Evolutionary conservation across 2,329 filamentous ascomycete genomes (phyloP), one percentile per base, ranked within the genome.

Genomic region (Talaromyces sp.): DNA sequence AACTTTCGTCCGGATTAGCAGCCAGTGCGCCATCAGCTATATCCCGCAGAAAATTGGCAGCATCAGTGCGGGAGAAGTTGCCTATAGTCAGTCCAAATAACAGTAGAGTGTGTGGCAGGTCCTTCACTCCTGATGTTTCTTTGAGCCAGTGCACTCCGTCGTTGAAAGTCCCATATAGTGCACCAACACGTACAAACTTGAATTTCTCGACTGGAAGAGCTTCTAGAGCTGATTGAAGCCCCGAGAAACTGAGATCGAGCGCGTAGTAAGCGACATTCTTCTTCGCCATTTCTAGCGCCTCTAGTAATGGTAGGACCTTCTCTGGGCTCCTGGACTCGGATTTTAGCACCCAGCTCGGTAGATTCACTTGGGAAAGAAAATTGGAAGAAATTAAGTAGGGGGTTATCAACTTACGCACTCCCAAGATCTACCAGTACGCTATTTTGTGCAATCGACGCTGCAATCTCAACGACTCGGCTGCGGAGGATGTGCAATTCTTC

Each of bases 361-460:
- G 13, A 13, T n/a, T 19, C 10, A 57, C 17, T 17, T 27, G 19
- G 55, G 33, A 42, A 42, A 27, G 10, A n/a, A 39, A 39, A 0
- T 28, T 17, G 19, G 9, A 15, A 17, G 10, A 27, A 53, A 30
- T 53, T 22, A 13, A 13, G 10, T 2, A 25, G 10, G 11, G 10
- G 3, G 3, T 25, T 13, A 53, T 53, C 49, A 57, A 30, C 55
- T 57, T 30, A 57, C 55, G 55, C 55, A 39, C 55, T 57, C 3
- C 55, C 55, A 32, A 57, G 55, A 25, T 57, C 55, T n/a, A 57
- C 55, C n/a, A 57, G 33, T 13, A 57, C n/a, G 36, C 55, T 57
- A 28, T 57, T 39, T 13, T 57, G 17, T 32, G 33, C 55, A 57
- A 57, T 57, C 10, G 55, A 22, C 17, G 55, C 9, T 19, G 55